Conservation (phyloP, 768 basidiomycete genomes). For the Cytidiella melzeri region DNA sequence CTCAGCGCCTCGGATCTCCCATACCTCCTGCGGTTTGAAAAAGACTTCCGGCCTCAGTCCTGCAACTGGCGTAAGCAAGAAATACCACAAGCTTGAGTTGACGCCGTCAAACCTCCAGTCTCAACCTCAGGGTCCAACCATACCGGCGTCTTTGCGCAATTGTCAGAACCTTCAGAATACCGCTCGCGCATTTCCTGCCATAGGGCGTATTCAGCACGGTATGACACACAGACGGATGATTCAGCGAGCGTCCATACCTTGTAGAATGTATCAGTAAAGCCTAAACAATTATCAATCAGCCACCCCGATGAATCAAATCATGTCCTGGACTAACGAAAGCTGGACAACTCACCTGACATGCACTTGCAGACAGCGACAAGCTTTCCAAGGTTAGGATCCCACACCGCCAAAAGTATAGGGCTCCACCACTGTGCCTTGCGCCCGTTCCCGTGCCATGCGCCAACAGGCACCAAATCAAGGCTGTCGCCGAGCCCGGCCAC, state of each 20-base stretch:
- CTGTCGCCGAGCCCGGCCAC: conserved; percentile 74
- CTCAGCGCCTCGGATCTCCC: conserved; percentile 86
- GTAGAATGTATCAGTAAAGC: conserved; percentile 83
- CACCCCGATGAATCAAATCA: not conserved
- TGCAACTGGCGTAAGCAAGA: conserved; percentile 20
- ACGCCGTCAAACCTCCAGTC: conserved; percentile 46
- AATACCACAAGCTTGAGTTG: not conserved
- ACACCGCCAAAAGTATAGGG: conserved; percentile 75
- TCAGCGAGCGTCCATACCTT: conserved; percentile 37
- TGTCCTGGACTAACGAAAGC: not conserved
- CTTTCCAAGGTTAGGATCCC: conserved; percentile 55
- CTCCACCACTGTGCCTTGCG: conserved; percentile 91
- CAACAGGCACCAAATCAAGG: conserved; percentile 65
- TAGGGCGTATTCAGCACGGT: not conserved
- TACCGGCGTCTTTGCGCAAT: conserved; percentile 43
- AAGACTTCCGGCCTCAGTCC: conserved; percentile 62
- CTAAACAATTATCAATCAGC: conserved; percentile 28
- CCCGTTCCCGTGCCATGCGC: conserved; percentile 88
- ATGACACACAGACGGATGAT: not conserved
- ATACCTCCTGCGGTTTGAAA: conserved; percentile 71
- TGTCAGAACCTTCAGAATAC: conserved; percentile 55
- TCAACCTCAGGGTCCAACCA: conserved; percentile 56
- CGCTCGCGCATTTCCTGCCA: conserved; percentile 52
- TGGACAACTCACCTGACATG: conserved; percentile 60
- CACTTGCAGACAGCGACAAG: conserved; percentile 84